Evolutionary conservation across 2,329 filamentous ascomycete species (phyloP).

Genomic region (Colletotrichum navitas): DNA sequence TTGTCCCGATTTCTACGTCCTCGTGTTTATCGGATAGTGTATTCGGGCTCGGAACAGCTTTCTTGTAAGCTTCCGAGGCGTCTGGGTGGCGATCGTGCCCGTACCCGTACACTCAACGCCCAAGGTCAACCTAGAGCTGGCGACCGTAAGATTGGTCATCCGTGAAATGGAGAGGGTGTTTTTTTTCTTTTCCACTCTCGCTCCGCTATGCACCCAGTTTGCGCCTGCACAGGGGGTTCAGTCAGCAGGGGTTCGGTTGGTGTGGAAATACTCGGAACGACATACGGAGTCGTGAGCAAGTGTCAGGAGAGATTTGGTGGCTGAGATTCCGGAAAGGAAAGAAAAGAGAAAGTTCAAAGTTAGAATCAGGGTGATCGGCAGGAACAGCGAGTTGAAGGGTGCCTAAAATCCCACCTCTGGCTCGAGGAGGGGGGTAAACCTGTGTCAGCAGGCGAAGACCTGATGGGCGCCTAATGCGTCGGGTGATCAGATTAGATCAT

Average conservation of each 20-base stretch:
- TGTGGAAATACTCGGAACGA: neutral
- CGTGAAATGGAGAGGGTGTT: neutral
- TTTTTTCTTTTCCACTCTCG: neutral
- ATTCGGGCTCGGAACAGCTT: neutral
- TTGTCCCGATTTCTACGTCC: neutral
- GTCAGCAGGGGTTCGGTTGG: conserved; percentile 11
- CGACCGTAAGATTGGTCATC: neutral
- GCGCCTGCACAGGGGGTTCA: neutral
- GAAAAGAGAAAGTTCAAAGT: neutral
- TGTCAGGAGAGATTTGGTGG: neutral
- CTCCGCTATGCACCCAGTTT: conserved; percentile 18
- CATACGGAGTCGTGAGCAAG: neutral
- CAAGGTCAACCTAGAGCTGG: neutral
- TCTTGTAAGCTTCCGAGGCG: neutral
- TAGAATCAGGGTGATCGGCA: neutral
- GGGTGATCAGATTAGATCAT: conserved; percentile 41
- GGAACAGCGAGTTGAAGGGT: neutral
- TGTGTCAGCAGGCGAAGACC: conserved; percentile 23
- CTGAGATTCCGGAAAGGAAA: neutral
- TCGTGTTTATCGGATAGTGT: neutral
- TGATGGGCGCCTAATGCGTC: conserved; percentile 1
- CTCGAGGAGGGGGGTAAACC: neutral
- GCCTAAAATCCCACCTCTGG: conserved; percentile 8
- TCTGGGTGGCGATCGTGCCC: neutral
- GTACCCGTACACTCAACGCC: neutral